Evolutionary conservation across 2,329 filamentous ascomycete genomes (phyloP).

Genomic region (Madurella fahalii): DNA sequence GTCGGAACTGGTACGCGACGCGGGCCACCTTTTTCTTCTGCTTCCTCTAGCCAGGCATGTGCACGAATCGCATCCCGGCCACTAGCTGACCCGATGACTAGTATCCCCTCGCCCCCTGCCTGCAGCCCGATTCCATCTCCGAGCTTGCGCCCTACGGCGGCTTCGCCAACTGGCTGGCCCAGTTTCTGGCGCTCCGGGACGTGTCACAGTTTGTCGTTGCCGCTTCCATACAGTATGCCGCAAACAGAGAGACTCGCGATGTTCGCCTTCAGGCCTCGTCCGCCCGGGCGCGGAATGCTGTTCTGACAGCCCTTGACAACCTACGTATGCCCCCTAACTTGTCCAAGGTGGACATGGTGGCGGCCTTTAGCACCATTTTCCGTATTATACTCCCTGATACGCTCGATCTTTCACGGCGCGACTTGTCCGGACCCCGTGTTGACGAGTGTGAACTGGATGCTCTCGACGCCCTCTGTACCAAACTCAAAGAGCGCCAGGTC

Average conservation of each 20-base stretch:
- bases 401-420: constrained; percentile 27
- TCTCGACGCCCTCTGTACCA: constrained; percentile 33
- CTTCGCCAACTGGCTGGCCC: constrained; percentile 34
- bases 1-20: constrained; percentile 33
- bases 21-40: background rate
- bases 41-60: background rate
- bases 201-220: constrained; percentile 37
- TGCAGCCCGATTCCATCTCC: constrained; percentile 33
- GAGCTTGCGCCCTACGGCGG: constrained; percentile 31
- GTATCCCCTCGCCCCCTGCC: constrained; percentile 37
- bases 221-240: constrained; percentile 36
- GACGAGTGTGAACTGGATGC: constrained; percentile 37
- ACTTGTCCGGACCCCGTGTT: constrained; percentile 23
- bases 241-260: constrained; percentile 34
- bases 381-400: constrained; percentile 38
- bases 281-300: constrained; percentile 34
- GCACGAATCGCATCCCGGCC: background rate
- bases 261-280: constrained; percentile 33
- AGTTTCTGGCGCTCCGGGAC: constrained; percentile 38
- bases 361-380: constrained; percentile 34
- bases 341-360: constrained; percentile 34
- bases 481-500: constrained; percentile 33
- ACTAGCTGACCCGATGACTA: constrained; percentile 12
- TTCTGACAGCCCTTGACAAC: constrained; percentile 35
- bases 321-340: constrained; percentile 34